Conservation (phyloP, 1,284 basidiomycete genomes). For the Xerocomus minutiporus region DNA sequence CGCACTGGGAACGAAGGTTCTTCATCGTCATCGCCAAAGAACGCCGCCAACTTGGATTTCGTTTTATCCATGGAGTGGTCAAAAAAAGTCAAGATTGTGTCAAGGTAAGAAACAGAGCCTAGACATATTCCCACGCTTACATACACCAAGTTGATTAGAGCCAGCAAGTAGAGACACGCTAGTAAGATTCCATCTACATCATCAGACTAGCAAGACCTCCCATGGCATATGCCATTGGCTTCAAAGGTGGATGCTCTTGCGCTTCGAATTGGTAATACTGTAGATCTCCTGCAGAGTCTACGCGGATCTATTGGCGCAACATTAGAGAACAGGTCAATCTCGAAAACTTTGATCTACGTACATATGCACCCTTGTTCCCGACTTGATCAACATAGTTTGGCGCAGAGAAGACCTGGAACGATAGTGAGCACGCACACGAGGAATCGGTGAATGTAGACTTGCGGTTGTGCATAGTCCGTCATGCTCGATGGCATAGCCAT, state of each 20-base stretch:
- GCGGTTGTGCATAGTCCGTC: slow-evolving; percentile 87
- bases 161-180: background rate
- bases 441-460: slow-evolving; percentile 16
- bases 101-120: background rate
- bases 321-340: slow-evolving; percentile 1
- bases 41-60: slow-evolving; percentile 68
- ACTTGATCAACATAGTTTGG: slow-evolving; percentile 83
- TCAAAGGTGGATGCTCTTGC: slow-evolving; percentile 82
- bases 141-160: background rate
- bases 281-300: slow-evolving; percentile 74
- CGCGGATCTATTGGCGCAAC: slow-evolving; percentile 57
- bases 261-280: slow-evolving; percentile 84
- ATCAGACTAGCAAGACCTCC: slow-evolving; percentile 62
- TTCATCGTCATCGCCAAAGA: slow-evolving; percentile 79
- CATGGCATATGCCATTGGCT: slow-evolving; percentile 86
- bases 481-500: slow-evolving; percentile 87
- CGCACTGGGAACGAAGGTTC: slow-evolving; percentile 81
- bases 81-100: background rate
- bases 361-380: slow-evolving; percentile 79
- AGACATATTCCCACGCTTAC: slow-evolving; percentile 22
- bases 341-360: slow-evolving; percentile 36
- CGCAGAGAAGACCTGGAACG: slow-evolving; percentile 68
- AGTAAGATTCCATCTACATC: slow-evolving; percentile 38
- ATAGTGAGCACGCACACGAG: slow-evolving; percentile 6
- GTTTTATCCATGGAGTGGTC: slow-evolving; percentile 62